These are phyloP conservation scores for Rhypophila decipiens DNA, from an alignment of 495 filamentous ascomycete species.

Conservation along the genomic window DNA sequence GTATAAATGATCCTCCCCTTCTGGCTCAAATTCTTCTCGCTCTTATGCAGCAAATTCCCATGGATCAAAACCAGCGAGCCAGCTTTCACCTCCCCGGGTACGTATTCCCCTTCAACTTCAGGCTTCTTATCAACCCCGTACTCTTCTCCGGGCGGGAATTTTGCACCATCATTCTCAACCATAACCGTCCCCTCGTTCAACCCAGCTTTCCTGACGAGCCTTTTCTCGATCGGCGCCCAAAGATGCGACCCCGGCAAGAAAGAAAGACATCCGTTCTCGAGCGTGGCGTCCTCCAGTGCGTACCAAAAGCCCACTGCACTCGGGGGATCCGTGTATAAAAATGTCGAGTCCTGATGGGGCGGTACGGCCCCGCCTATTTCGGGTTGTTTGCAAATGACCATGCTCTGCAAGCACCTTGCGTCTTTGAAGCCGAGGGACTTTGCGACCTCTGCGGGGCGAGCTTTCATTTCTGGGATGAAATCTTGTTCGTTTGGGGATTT, in stretches of 20 bases:
- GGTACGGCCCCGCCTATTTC: conserved; percentile 87
- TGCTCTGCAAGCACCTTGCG: conserved; percentile 73
- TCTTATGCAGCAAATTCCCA: conserved; percentile 94
- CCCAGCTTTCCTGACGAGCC: conserved; percentile 64
- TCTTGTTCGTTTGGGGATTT: conserved; percentile 25
- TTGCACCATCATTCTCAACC: conserved; percentile 35
- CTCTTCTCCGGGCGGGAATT: conserved; percentile 37
- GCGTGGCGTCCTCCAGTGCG: conserved; percentile 83
- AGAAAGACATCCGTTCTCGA: conserved; percentile 78
- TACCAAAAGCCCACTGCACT: conserved; percentile 93
- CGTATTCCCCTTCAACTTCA: conserved; percentile 45
- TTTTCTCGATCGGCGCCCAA: conserved; percentile 53
- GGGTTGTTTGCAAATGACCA: conserved; percentile 98
- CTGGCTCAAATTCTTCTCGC: conserved; percentile 78
- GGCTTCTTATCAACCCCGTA: conserved; percentile 27
- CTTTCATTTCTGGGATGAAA: conserved; percentile 12
- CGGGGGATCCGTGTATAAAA: conserved; percentile 87
- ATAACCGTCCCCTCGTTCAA: conserved; percentile 44
- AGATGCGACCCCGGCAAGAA: conserved; percentile 77
- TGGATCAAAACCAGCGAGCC: conserved; percentile 90
- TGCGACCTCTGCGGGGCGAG: conserved; percentile 56
- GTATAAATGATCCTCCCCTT: conserved; percentile 94
- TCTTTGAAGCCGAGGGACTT: conserved; percentile 63
- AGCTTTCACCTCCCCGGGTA: conserved; percentile 73
- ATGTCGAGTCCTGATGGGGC: conserved; percentile 84